Conservation (phyloP, 2,329 filamentous ascomycete species). For the Neofusicoccum sp. region DNA sequence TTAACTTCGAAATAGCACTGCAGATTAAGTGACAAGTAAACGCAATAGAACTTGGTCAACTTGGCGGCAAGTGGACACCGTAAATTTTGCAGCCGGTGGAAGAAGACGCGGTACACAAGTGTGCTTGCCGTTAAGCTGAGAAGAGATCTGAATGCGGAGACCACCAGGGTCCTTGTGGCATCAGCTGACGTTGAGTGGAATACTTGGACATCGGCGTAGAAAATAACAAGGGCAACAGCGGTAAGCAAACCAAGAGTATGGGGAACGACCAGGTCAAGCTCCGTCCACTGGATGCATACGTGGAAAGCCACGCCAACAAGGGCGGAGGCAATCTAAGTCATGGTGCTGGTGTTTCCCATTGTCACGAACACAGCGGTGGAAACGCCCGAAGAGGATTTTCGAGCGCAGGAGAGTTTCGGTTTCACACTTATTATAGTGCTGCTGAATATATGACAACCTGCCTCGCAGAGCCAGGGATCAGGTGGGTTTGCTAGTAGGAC, state of each 20-base stretch:
- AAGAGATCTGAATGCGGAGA: slow-evolving; percentile 7
- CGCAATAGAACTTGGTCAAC: slow-evolving; percentile 33
- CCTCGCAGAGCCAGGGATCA: no score
- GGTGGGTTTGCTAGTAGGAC: no score
- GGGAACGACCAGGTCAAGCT: neutral
- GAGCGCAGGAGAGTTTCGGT: no score
- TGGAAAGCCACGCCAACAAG: slow-evolving; percentile 1
- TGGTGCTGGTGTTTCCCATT: neutral
- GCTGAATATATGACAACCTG: no score
- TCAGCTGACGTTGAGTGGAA: neutral
- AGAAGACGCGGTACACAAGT: slow-evolving; percentile 33
- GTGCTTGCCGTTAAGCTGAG: neutral
- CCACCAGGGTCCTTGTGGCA: neutral
- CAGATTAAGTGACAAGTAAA: slow-evolving; percentile 25
- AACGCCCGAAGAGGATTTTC: no score
- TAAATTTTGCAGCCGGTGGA: slow-evolving; percentile 38
- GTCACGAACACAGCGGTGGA: neutral
- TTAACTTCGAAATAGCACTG: neutral
- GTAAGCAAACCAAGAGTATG: neutral
- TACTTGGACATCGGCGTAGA: neutral
- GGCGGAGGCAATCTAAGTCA: neutral
- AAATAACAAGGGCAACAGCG: neutral
- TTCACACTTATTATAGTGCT: no score
- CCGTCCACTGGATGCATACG: neutral
- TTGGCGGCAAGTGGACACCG: slow-evolving; percentile 39